Percentiles rank a stretch among this genome's conserved stretches.
phyloP scores from a whole-genome alignment of 495 filamentous ascomycete genomes.

The Eremomyces bilateralis region DNA sequence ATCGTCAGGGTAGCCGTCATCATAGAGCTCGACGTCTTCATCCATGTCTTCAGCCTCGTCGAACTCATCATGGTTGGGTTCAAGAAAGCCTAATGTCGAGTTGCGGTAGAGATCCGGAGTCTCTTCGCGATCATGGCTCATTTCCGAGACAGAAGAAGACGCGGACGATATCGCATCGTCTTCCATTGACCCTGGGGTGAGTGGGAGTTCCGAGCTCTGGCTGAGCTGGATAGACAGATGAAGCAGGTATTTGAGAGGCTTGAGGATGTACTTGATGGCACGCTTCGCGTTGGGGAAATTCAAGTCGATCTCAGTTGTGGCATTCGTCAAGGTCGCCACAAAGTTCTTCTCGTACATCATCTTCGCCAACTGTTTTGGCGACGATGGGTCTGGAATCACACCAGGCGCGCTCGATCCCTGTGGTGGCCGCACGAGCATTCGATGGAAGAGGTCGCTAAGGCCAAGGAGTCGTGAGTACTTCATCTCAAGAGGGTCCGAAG shows the following conservation, averaged over 20 bases:
- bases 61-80: conserved; percentile 59
- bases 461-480: conserved; percentile 73
- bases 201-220: conserved; percentile 46
- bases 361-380: conserved; percentile 59
- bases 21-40: conserved; percentile 28
- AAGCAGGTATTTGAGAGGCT: conserved; percentile 68
- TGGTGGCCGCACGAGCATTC: conserved; percentile 64
- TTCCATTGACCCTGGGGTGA: conserved; percentile 33
- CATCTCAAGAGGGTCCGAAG: conserved; percentile 57
- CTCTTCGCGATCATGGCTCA: conserved; percentile 67
- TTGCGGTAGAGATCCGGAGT: conserved; percentile 95
- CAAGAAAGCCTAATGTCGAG: conserved; percentile 85
- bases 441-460: conserved; percentile 77
- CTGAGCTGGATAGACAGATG: conserved; percentile 71
- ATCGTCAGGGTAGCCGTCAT: conserved; percentile 51
- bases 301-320: conserved; percentile 86
- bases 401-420: conserved; percentile 22
- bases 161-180: conserved; percentile 81
- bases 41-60: conserved; percentile 45
- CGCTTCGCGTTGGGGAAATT: conserved; percentile 84
- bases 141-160: conserved; percentile 70
- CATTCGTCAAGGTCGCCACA: conserved; percentile 66
- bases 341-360: conserved; percentile 98
- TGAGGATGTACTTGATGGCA: conserved; percentile 87
- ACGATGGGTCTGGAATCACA: conserved; percentile 11